Conservation (phyloP, 2,329 filamentous ascomycete genomes). For the Podosphaera xanthii region DNA sequence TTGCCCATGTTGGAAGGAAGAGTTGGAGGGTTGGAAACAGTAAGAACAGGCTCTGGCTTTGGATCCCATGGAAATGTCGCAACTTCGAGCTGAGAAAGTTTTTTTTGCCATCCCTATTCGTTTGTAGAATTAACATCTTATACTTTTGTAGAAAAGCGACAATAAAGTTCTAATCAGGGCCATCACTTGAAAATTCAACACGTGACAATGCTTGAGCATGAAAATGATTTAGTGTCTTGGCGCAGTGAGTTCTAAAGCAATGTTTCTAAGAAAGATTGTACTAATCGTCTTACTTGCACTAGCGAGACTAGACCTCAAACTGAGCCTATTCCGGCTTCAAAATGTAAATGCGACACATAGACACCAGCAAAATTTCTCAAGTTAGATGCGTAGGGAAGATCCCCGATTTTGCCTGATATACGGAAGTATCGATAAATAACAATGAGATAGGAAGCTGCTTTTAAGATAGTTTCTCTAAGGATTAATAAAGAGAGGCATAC, state of each 20-base stretch:
- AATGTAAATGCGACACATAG: too few relatives aligned
- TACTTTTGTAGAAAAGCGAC: constrained; percentile 1
- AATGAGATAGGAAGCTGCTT: too few relatives aligned
- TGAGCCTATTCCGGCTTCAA: too few relatives aligned
- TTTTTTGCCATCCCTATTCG: constrained; percentile 73
- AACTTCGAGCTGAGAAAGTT: constrained; percentile 63
- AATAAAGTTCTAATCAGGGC: not conserved
- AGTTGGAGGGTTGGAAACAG: constrained; percentile 16
- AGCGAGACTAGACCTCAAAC: too few relatives aligned
- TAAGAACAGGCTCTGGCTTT: constrained; percentile 36
- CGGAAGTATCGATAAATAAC: too few relatives aligned
- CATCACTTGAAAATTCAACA: not conserved
- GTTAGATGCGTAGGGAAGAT: too few relatives aligned
- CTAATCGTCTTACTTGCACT: too few relatives aligned
- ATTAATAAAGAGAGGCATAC: constrained; percentile 30
- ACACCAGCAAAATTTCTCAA: too few relatives aligned
- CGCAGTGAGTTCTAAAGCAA: not conserved
- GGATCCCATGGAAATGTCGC: constrained; percentile 93
- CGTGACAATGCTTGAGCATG: not conserved
- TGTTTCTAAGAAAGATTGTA: too few relatives aligned
- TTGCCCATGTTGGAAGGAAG: constrained; percentile 14
- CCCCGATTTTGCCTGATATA: too few relatives aligned
- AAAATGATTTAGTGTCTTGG: not conserved
- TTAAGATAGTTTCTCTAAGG: not conserved
- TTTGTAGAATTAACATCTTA: constrained; percentile 9